Percentiles rank a stretch among this genome's conserved stretches.
Evolutionary conservation across 176 grass and related monocot species (phyloP).

Genomic region (Zea mays): DNA sequence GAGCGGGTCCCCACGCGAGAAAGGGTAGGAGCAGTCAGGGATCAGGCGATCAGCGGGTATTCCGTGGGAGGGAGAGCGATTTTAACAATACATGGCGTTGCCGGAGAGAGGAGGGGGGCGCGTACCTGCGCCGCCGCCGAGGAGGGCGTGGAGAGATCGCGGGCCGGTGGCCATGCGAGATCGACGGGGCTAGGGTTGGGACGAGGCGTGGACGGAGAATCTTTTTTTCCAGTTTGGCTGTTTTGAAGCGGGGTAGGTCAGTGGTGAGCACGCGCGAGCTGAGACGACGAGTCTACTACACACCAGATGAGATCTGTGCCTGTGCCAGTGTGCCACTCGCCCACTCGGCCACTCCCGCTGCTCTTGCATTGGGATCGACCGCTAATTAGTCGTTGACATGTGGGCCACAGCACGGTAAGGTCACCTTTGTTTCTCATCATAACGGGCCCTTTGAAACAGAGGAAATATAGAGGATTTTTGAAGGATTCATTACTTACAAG

Average conservation of each 20-base stretch:
- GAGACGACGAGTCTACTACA: too few species aligned
- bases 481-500: too few species aligned
- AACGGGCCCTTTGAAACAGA: too few species aligned
- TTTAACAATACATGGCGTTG: not conserved
- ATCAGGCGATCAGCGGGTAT: conserved; percentile 17
- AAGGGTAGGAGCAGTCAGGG: conserved; percentile 12
- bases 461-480: too few species aligned
- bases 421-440: too few species aligned
- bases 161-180: conserved; percentile 52
- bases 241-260: conserved; percentile 29
- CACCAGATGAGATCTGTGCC: too few species aligned
- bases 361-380: too few species aligned
- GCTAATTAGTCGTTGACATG: too few species aligned
- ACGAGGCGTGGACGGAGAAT: not conserved
- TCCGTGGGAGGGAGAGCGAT: not conserved
- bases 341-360: too few species aligned
- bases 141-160: conserved; percentile 62
- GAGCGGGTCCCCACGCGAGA: not conserved
- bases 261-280: too few species aligned
- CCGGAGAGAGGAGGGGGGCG: not conserved
- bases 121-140: conserved; percentile 84
- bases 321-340: too few species aligned
- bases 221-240: not conserved
- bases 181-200: conserved; percentile 26
- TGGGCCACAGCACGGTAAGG: too few species aligned